Conservation (phyloP, 495 filamentous ascomycete species). For the Penicillium coprophilum region DNA sequence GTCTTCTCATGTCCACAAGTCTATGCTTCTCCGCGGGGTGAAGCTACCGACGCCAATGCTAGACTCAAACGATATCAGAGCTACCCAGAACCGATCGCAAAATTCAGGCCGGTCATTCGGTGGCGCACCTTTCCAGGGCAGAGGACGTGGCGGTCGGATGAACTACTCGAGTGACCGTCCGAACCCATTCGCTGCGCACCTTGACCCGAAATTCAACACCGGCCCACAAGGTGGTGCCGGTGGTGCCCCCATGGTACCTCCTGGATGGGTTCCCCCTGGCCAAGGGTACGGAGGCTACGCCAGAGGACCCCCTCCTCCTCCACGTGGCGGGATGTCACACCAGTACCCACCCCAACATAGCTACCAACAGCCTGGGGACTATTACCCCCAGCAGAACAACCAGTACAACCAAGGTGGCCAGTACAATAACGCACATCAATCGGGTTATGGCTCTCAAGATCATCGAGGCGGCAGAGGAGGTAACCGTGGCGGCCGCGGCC, state of each 20-base stretch:
- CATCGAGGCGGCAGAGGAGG: slow-evolving; percentile 29
- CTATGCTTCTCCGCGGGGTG: slow-evolving; percentile 86
- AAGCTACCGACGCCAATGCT: slow-evolving; percentile 68
- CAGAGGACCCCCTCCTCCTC: slow-evolving; percentile 43
- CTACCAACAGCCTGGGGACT: slow-evolving; percentile 29
- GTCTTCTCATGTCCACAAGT: slow-evolving; percentile 74
- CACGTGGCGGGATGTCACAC: slow-evolving; percentile 37
- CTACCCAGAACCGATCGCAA: slow-evolving; percentile 58
- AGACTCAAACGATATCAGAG: slow-evolving; percentile 68
- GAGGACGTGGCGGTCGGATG: slow-evolving; percentile 54
- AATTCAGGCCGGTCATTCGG: slow-evolving; percentile 62
- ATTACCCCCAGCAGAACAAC: slow-evolving; percentile 26
- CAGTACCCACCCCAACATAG: slow-evolving; percentile 29
- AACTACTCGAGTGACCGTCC: slow-evolving; percentile 47
- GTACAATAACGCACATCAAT: slow-evolving; percentile 23
- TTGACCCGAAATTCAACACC: slow-evolving; percentile 51
- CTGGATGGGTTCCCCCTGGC: slow-evolving; percentile 42
- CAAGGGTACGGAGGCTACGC: slow-evolving; percentile 36
- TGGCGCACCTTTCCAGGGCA: slow-evolving; percentile 57
- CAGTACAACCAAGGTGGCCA: slow-evolving; percentile 31
- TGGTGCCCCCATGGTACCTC: slow-evolving; percentile 32
- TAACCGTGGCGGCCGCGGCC: slow-evolving; percentile 31
- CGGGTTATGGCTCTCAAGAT: slow-evolving; percentile 30
- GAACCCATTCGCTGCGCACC: slow-evolving; percentile 56
- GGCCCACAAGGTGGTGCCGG: slow-evolving; percentile 28